These are phyloP conservation scores for Hericium coralloides DNA, from an alignment of 768 basidiomycete species.

Conservation along the genomic window DNA sequence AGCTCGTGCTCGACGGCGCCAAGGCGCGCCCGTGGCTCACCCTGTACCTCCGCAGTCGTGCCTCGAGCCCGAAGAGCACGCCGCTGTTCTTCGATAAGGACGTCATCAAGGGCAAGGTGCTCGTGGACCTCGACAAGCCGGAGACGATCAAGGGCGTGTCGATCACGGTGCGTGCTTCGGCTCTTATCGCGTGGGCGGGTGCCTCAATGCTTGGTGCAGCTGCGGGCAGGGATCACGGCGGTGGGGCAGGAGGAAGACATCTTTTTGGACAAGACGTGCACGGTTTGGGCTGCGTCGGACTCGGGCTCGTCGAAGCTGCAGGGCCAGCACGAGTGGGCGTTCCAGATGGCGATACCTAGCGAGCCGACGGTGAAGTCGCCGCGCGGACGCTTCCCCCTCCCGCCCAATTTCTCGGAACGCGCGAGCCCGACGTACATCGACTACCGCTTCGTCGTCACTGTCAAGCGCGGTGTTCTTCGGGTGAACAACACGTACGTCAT, in stretches of 20 bases:
- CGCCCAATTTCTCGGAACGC: conserved; percentile 23
- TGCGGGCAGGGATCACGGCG: conserved; percentile 4
- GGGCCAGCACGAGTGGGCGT: conserved; percentile 1
- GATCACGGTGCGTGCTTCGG: not conserved
- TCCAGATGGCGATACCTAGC: conserved; percentile 5
- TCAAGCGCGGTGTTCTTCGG: conserved; percentile 39
- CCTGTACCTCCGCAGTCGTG: conserved; percentile 7
- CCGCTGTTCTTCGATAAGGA: conserved; percentile 8
- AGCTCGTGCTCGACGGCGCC: not conserved
- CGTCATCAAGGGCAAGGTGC: conserved; percentile 5
- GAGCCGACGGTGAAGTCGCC: not conserved
- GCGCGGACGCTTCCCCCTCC: not conserved
- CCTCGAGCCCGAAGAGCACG: conserved; percentile 1
- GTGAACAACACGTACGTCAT: conserved; percentile 38
- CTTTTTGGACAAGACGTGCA: conserved; percentile 2
- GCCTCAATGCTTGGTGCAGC: not conserved
- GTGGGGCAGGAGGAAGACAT: conserved; percentile 8
- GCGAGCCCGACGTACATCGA: conserved; percentile 49
- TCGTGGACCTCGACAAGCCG: conserved; percentile 3
- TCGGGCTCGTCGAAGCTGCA: not conserved
- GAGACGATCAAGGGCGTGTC: conserved; percentile 9
- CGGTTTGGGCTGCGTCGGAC: not conserved
- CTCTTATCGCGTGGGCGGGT: not conserved
- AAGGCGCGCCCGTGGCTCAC: conserved; percentile 4
- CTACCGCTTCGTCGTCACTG: conserved; percentile 41